phyloP scores from a whole-genome alignment of 768 basidiomycete genomes.

The Rhodotorula toruloides region DNA sequence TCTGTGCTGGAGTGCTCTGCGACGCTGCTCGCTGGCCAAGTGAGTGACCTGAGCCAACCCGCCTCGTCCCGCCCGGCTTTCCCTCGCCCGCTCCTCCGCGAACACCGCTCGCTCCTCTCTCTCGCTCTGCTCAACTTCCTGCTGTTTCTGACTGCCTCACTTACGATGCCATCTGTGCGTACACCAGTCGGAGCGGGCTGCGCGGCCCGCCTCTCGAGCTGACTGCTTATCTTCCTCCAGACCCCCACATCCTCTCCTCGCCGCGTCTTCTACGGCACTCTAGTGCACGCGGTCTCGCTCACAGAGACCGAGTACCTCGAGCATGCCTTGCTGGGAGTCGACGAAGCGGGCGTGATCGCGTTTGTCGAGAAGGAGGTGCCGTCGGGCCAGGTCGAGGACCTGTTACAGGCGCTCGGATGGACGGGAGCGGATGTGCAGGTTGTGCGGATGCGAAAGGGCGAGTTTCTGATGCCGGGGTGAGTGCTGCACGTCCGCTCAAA shows the following conservation, averaged over 20 bases:
- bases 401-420: slow-evolving; percentile 15
- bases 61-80: too few relatives aligned
- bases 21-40: too few relatives aligned
- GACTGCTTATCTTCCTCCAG: neutral
- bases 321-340: slow-evolving; percentile 39
- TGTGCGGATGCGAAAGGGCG: slow-evolving; percentile 15
- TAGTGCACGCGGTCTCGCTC: slow-evolving; percentile 34
- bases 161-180: too few relatives aligned
- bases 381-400: slow-evolving; percentile 5
- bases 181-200: too few relatives aligned
- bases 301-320: slow-evolving; percentile 39
- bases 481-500: neutral
- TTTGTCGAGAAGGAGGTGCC: slow-evolving; percentile 34
- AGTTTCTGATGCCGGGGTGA: slow-evolving; percentile 41
- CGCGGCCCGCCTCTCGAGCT: neutral
- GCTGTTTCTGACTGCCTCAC: too few relatives aligned
- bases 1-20: too few relatives aligned
- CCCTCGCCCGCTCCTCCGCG: too few relatives aligned
- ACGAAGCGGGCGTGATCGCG: slow-evolving; percentile 38
- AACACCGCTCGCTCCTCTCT: too few relatives aligned
- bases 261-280: slow-evolving; percentile 33
- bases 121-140: too few relatives aligned
- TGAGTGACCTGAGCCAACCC: too few relatives aligned
- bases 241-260: neutral
- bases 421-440: neutral